A percentile compares a stretch with the other conserved stretches of the same genome.
Evolutionary conservation across 2,329 filamentous ascomycete genomes (phyloP).

Genomic region (Botrytis byssoidea): DNA sequence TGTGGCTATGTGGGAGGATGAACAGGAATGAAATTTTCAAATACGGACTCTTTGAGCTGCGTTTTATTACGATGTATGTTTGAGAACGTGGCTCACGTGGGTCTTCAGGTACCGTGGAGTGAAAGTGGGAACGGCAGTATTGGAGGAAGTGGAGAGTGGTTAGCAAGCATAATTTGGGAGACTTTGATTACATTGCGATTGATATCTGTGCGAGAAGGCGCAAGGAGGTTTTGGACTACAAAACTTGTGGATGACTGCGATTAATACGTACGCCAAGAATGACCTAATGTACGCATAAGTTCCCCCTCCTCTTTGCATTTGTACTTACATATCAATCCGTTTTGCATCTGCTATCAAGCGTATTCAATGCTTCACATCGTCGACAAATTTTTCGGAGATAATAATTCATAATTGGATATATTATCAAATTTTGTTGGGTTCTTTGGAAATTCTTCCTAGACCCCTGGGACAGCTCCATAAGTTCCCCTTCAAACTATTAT

Average conservation of each 20-base stretch:
- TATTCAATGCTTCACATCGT: not conserved
- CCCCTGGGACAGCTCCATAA: not conserved
- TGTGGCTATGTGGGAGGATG: not conserved
- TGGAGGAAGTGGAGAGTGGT: not conserved
- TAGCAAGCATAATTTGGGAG: not conserved
- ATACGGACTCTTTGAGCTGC: not conserved
- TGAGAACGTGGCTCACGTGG: not conserved
- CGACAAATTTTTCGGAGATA: not conserved
- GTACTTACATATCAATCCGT: not conserved
- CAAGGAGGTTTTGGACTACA: not conserved
- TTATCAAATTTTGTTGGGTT: not conserved
- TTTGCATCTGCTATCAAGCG: not conserved
- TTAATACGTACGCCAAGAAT: not conserved
- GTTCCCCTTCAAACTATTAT: not conserved
- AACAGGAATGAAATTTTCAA: not conserved
- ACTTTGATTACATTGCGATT: not conserved
- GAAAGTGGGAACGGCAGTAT: not conserved
- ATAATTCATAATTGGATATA: not conserved
- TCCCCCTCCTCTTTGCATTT: not conserved
- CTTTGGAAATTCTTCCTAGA: not conserved
- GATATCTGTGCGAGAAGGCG: constrained; percentile 1
- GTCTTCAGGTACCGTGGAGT: not conserved
- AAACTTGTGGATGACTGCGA: not conserved
- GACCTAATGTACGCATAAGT: not conserved
- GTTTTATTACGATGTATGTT: not conserved